Conservation (phyloP, 2,329 filamentous ascomycete genomes). For the Aschersonia sp. region DNA sequence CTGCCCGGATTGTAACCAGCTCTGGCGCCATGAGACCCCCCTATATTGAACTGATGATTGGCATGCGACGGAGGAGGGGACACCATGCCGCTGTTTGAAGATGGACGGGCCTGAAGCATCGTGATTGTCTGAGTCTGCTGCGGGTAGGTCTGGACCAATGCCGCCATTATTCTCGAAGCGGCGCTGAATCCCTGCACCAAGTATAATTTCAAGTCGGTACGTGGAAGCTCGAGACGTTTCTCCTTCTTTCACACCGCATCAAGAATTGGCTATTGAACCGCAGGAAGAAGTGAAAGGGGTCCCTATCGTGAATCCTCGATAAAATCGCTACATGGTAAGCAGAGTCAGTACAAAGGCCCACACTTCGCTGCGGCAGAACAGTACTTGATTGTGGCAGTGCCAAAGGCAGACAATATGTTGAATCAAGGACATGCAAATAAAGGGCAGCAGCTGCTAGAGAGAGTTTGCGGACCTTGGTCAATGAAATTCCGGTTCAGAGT, state of each 20-base stretch:
- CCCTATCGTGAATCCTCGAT: no score
- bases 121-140: slow-evolving; percentile 60
- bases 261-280: no score
- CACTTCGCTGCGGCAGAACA: no score
- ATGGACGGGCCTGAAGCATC: slow-evolving; percentile 62
- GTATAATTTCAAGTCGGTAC: not conserved
- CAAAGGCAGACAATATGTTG: no score
- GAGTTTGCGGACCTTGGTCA: no score
- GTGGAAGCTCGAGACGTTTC: not conserved
- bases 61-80: slow-evolving; percentile 33
- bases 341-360: no score
- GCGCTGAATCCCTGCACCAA: not conserved
- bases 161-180: slow-evolving; percentile 51
- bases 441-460: no score
- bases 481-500: no score
- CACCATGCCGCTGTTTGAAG: slow-evolving; percentile 36
- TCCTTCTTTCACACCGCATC: not conserved
- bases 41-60: slow-evolving; percentile 33
- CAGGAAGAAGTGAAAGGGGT: no score
- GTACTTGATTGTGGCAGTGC: no score
- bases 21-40: slow-evolving; percentile 17
- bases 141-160: slow-evolving; percentile 68
- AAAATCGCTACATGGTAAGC: no score
- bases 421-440: no score
- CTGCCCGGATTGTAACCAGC: slow-evolving; percentile 15